Evolutionary conservation across 164 flowering plant species (phyloP), one percentile per base, ranked within the genome.

Genomic region (Litsea cubeba): DNA sequence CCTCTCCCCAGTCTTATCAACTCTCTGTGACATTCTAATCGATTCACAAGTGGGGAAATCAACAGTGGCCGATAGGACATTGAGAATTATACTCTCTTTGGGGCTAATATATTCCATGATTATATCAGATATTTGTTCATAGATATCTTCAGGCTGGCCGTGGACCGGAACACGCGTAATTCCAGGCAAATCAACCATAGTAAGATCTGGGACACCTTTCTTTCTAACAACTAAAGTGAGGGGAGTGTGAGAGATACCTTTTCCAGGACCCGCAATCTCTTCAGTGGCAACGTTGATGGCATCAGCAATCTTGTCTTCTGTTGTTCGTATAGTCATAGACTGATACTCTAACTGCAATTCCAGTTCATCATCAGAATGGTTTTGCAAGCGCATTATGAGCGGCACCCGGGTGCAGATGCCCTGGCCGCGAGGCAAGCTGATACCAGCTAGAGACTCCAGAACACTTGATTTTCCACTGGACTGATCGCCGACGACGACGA

Each of bases 31-130:
- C 89, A 84, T 86, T 32, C 84, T 68, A 20, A 85, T 85, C 1
- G 90, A 87, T 76, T 87, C 90, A 66, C 88, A 87, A 0, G 88
- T 87, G 0, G 88, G 26, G 32, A 87, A 87, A 69, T 87, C 89
- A 7, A 86, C 86, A 17, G 81, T 73, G 0, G 87, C 86, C 0
- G 89, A 84, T 2, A 84, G 25, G 0, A 86, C 89, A 68, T 86
- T 86, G 49, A 86, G 80, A 18, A 84, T 84, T 2, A 86, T 86
- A 51, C 82, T 81, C 65, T 83, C 89, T 11, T 79, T 76, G 1
- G 87, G 89, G 1, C 20, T 81, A 12, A 86, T 84, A 35, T 79
- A 86, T 68, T 84, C 83, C 85, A 78, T 79, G 12, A 86, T 81
- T 0, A 83, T 83, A 3, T n/a, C 67, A 0, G 80, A 73, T 8